Percentiles rank a stretch among this genome's conserved stretches.
These are phyloP conservation scores for Rhododendron ovatum DNA, from an alignment of 148 eudicot genomes.

Conservation along the genomic window DNA sequence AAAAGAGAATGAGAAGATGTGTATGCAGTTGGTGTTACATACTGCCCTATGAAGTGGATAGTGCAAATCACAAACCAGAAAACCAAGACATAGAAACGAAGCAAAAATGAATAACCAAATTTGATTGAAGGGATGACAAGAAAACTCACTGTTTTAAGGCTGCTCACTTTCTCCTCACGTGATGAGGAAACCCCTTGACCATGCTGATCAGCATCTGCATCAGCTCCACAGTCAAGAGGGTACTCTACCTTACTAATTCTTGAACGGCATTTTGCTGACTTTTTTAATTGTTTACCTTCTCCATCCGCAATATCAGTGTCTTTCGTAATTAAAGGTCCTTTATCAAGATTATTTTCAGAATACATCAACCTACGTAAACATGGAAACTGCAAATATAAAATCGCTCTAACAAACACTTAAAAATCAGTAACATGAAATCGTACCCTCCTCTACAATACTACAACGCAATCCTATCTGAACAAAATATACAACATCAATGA, in stretches of 20 bases:
- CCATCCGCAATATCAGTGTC: slow-evolving; percentile 53
- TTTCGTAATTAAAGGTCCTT: slow-evolving; percentile 34
- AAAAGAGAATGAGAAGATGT: neutral
- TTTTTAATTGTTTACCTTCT: slow-evolving; percentile 62
- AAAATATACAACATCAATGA: neutral
- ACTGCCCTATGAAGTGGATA: neutral
- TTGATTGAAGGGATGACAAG: slow-evolving; percentile 2
- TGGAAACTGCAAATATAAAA: slow-evolving; percentile 8
- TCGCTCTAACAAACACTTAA: neutral
- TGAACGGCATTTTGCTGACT: slow-evolving; percentile 65
- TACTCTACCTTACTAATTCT: slow-evolving; percentile 65
- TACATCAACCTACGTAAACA: slow-evolving; percentile 34
- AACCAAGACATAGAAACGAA: neutral
- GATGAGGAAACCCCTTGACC: slow-evolving; percentile 73
- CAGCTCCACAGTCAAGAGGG: slow-evolving; percentile 72
- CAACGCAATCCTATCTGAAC: neutral
- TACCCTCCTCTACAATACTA: neutral
- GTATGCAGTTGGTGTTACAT: neutral
- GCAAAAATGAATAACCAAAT: neutral
- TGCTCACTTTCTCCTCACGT: slow-evolving; percentile 98
- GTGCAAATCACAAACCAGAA: neutral
- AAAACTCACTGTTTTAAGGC: slow-evolving; percentile 86
- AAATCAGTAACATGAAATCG: neutral
- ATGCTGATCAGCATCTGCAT: slow-evolving; percentile 82
- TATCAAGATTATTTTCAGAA: slow-evolving; percentile 46